Evolutionary conservation across 2,329 filamentous ascomycete species (phyloP).

Genomic region (Phoma sp.): DNA sequence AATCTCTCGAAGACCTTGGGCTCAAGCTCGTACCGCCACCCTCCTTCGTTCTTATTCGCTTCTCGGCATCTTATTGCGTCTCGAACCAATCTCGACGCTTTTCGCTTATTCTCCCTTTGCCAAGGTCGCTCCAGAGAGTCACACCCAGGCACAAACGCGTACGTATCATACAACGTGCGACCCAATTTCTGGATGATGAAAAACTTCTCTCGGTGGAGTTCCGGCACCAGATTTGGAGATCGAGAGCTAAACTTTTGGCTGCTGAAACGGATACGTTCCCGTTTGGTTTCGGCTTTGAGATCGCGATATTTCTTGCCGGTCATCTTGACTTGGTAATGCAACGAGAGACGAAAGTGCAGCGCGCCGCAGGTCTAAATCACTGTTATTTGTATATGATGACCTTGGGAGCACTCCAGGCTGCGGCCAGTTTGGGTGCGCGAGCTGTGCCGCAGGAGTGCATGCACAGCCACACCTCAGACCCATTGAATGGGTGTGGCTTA

Average conservation of each 20-base stretch:
- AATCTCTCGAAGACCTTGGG: background rate
- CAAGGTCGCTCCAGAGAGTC: background rate
- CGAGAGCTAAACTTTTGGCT: background rate
- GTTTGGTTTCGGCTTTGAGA: background rate
- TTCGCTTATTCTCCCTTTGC: background rate
- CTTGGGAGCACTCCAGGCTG: background rate
- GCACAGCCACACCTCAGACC: background rate
- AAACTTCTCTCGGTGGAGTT: background rate
- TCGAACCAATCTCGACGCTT: background rate
- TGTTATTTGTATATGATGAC: background rate
- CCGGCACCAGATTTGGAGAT: background rate
- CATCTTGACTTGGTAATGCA: background rate
- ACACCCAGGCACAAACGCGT: background rate
- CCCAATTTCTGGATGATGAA: background rate
- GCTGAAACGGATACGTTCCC: background rate
- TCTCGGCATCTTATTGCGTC: background rate
- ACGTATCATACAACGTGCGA: background rate
- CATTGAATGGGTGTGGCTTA: background rate
- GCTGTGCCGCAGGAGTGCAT: background rate
- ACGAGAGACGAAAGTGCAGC: background rate
- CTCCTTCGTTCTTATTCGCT: background rate
- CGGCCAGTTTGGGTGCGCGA: background rate
- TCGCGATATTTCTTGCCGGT: background rate
- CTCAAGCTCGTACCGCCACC: background rate
- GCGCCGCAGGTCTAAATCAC: background rate